Evolutionary conservation across 2,329 filamentous ascomycete genomes (phyloP), one percentile per base, ranked within the genome.

Genomic region (Penicillium brasilianum): DNA sequence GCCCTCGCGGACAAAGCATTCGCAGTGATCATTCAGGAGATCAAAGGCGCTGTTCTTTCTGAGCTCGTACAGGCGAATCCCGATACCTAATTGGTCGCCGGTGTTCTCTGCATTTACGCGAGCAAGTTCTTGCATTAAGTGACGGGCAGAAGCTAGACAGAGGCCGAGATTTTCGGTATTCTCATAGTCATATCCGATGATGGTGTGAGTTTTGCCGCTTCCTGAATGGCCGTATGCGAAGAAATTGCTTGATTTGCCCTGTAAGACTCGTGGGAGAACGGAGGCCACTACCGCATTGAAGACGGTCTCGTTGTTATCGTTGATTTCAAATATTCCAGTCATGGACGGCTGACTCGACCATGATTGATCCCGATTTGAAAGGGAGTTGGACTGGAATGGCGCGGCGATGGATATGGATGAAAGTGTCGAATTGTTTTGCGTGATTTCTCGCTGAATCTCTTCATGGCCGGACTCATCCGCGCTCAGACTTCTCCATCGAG

Each of bases 191-290:
- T 81, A 81, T 2, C 80, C 80, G 7, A 82, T 72, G 51, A 79
- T 77, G 0, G 77, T 80, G 59, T 79, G 77, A 1, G 77, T 75
- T 60, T 80, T 80, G 0, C 77, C 78, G 56, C 77, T 80, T 18
- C 76, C 76, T 2, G 78, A 78, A 64, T 80, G 77, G 3, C 78
- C 78, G 57, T 81, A 81, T 10, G 78, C 79, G 59, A 80, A 80
- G 66, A 79, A 76, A 54, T 75, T 81, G 69, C 78, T 80, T 13
- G 66, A 76, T 14, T 67, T 68, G 4, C 78, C 78, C 11, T 66
- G 53, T 30, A 80, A 55, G 10, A 81, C 71, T 8, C 16, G 22
- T 2, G 44, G 44, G 44, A 48, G 44, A 30, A 48, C n/a, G 1
- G 44, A 22, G 7, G 44, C 44, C 4, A 48, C 44, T 7, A 30